These are phyloP conservation scores for Sarcodon aspratus DNA, from an alignment of 768 basidiomycete genomes.

Conservation along the genomic window DNA sequence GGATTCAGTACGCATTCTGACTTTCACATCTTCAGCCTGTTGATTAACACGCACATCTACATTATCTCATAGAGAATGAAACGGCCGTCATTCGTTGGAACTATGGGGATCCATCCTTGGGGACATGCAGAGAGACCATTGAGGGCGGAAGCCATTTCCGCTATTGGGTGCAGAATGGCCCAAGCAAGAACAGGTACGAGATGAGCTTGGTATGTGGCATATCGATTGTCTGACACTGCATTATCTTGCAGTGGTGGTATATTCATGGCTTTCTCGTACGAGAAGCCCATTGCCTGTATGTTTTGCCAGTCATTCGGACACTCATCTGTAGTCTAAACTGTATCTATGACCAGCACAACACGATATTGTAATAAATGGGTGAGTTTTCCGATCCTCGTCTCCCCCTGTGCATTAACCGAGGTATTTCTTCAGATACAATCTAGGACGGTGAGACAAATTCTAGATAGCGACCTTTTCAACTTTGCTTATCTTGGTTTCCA, in stretches of 20 bases:
- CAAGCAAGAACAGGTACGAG: slow-evolving; percentile 43
- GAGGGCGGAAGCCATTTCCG: slow-evolving; percentile 82
- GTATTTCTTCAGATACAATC: slow-evolving; percentile 42
- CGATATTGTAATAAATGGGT: slow-evolving; percentile 69
- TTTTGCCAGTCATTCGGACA: slow-evolving; percentile 3
- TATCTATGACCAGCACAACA: slow-evolving; percentile 33
- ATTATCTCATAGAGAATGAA: slow-evolving; percentile 48
- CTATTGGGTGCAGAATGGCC: slow-evolving; percentile 79
- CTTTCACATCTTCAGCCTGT: neutral
- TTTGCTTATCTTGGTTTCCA: slow-evolving; percentile 9
- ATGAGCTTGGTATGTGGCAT: neutral
- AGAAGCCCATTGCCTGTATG: slow-evolving; percentile 50
- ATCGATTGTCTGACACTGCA: slow-evolving; percentile 1
- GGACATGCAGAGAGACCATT: slow-evolving; percentile 78
- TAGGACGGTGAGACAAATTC: slow-evolving; percentile 43
- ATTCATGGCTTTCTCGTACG: slow-evolving; percentile 69
- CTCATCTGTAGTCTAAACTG: neutral
- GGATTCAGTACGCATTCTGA: slow-evolving; percentile 42
- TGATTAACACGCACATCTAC: neutral
- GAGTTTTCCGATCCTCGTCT: slow-evolving; percentile 3
- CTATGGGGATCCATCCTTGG: slow-evolving; percentile 71
- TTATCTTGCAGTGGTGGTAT: slow-evolving; percentile 43
- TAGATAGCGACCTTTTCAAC: too few relatives aligned
- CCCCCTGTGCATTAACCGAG: too few relatives aligned
- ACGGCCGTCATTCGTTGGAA: slow-evolving; percentile 79